These are phyloP conservation scores for Paecilomyces dactylethromorphus DNA, from an alignment of 2,329 filamentous ascomycete species.

Conservation along the genomic window DNA sequence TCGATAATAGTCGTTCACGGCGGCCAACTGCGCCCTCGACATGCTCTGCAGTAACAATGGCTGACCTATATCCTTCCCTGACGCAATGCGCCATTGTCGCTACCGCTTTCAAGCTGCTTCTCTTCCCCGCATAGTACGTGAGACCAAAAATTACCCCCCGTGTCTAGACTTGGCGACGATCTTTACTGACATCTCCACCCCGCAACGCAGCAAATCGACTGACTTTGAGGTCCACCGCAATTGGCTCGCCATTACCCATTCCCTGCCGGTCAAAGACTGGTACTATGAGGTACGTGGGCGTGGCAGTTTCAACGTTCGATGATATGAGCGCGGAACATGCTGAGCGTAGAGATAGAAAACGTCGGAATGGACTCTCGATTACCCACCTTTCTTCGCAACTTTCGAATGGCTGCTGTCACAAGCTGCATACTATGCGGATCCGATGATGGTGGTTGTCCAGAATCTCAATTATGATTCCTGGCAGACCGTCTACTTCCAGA, in stretches of 20 bases:
- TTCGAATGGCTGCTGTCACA: conserved; percentile 93
- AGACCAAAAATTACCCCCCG: conserved; percentile 1
- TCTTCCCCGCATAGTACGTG: conserved; percentile 90
- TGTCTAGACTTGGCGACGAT: conserved; percentile 1
- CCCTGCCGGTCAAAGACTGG: conserved; percentile 80
- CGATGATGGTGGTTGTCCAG: conserved; percentile 71
- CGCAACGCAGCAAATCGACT: conserved; percentile 73
- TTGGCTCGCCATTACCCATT: conserved; percentile 94
- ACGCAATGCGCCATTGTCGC: conserved; percentile 80
- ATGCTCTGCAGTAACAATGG: conserved; percentile 50
- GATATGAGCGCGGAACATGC: conserved; percentile 1
- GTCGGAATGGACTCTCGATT: conserved; percentile 99
- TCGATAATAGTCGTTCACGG: not conserved
- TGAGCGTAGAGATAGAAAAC: conserved; percentile 55
- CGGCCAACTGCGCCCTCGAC: not conserved
- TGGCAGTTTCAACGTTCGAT: conserved; percentile 5
- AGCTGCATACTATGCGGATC: conserved; percentile 67
- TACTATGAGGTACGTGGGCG: conserved; percentile 67
- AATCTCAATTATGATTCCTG: conserved; percentile 84
- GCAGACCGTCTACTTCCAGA: conserved; percentile 91
- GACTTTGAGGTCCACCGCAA: conserved; percentile 99
- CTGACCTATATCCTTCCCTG: conserved; percentile 78
- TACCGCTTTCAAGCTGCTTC: conserved; percentile 80
- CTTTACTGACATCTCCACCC: conserved; percentile 7
- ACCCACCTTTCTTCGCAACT: conserved; percentile 94